Evolutionary conservation across 2,329 filamentous ascomycete genomes (phyloP).

Genomic region (Aspergillus sp.): DNA sequence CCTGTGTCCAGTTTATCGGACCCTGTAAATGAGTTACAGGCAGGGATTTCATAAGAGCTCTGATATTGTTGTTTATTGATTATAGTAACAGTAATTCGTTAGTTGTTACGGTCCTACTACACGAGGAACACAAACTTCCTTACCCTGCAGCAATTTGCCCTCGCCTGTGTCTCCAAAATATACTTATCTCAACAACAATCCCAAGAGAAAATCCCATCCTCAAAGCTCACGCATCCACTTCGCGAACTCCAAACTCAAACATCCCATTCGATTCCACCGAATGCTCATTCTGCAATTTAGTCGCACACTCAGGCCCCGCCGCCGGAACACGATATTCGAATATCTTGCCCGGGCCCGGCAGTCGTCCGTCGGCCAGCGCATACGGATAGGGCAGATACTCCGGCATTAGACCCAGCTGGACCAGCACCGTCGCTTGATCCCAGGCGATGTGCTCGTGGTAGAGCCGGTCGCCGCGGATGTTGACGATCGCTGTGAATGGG

Average conservation of each 20-base stretch:
- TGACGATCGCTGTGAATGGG: constrained; percentile 65
- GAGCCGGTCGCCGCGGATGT: constrained; percentile 65
- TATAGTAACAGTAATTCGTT: too few species aligned
- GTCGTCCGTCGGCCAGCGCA: constrained; percentile 42
- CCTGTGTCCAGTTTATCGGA: too few species aligned
- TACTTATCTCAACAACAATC: too few species aligned
- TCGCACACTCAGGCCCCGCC: constrained; percentile 54
- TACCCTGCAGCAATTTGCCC: too few species aligned
- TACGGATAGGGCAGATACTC: constrained; percentile 66
- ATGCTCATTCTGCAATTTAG: constrained; percentile 53
- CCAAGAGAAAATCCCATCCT: too few species aligned
- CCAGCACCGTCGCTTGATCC: constrained; percentile 65
- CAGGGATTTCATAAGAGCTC: too few species aligned
- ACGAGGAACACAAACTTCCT: too few species aligned
- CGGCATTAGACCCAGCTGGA: constrained; percentile 62
- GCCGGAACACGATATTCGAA: constrained; percentile 64
- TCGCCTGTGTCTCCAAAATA: too few species aligned
- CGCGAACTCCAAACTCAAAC: constrained; percentile 43
- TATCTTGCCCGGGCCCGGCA: constrained; percentile 39
- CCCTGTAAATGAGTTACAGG: too few species aligned
- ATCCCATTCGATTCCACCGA: constrained; percentile 56
- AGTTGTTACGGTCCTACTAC: too few species aligned
- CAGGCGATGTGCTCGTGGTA: constrained; percentile 71
- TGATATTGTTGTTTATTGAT: too few species aligned
- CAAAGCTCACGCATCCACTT: constrained; percentile 20